These are phyloP conservation scores for Cunninghamia lanceolata DNA, from an alignment of 75 land plant genomes.

Conservation along the genomic window DNA sequence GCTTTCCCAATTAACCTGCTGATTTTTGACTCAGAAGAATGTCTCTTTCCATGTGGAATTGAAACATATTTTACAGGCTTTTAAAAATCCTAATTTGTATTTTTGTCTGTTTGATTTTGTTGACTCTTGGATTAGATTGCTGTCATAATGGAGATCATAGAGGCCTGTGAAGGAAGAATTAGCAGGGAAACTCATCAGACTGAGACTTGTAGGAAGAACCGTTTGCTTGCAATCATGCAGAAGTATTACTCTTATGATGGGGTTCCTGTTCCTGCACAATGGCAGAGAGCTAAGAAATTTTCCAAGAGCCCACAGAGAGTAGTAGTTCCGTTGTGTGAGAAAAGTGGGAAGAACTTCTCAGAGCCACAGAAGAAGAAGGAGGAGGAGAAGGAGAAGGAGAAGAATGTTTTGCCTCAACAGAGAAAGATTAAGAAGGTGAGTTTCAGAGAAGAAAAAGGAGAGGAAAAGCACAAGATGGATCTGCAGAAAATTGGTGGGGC, in stretches of 20 bases:
- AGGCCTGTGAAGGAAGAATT: background rate
- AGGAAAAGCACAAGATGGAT: background rate
- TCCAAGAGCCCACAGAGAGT: background rate
- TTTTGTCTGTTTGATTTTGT: background rate
- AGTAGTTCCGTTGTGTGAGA: background rate
- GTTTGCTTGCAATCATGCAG: background rate
- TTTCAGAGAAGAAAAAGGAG: background rate
- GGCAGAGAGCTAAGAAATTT: background rate
- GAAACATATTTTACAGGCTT: background rate
- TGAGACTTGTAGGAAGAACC: background rate
- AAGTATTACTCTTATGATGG: background rate
- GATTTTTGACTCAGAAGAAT: background rate
- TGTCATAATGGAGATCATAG: background rate
- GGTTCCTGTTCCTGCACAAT: background rate
- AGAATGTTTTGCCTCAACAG: background rate
- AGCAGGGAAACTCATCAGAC: background rate
- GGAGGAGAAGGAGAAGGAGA: too few species aligned
- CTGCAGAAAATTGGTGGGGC: background rate
- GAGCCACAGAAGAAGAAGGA: background rate
- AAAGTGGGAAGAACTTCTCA: background rate
- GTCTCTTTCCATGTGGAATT: background rate
- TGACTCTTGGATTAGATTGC: background rate
- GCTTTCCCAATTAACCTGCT: background rate
- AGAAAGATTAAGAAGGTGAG: background rate
- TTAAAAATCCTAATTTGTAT: background rate